phyloP scores from a whole-genome alignment of 169 alveolate species.

The Cryptosporidium ryanae region DNA sequence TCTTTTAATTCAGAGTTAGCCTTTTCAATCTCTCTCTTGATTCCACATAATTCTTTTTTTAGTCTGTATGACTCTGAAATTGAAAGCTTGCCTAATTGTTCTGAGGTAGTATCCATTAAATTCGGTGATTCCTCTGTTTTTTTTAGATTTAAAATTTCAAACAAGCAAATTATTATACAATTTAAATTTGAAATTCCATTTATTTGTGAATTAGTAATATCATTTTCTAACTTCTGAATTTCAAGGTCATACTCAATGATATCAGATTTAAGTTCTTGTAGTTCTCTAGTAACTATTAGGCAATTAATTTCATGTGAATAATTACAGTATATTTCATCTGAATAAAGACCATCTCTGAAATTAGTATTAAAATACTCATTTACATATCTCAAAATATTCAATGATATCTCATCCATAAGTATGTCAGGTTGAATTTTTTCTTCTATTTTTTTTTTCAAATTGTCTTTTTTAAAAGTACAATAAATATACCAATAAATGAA shows the following conservation, averaged over 20 bases:
- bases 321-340: too few relatives aligned
- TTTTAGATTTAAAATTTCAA: neutral
- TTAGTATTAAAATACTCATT: too few relatives aligned
- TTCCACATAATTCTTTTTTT: neutral
- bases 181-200: conserved; percentile 4
- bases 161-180: neutral
- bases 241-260: conserved; percentile 23
- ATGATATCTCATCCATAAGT: too few relatives aligned
- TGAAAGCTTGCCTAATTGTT: neutral
- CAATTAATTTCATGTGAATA: neutral
- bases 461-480: too few relatives aligned
- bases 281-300: conserved; percentile 5
- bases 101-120: neutral
- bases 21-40: neutral
- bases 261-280: conserved; percentile 20
- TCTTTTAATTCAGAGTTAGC: conserved; percentile 17
- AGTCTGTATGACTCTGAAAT: conserved; percentile 24
- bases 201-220: neutral
- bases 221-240: conserved; percentile 11
- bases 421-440: too few relatives aligned
- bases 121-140: neutral
- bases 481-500: too few relatives aligned
- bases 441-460: too few relatives aligned
- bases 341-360: too few relatives aligned
- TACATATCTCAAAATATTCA: too few relatives aligned